phyloP scores from a whole-genome alignment of 148 eudicot species.

The Persicaria tinctoria region DNA sequence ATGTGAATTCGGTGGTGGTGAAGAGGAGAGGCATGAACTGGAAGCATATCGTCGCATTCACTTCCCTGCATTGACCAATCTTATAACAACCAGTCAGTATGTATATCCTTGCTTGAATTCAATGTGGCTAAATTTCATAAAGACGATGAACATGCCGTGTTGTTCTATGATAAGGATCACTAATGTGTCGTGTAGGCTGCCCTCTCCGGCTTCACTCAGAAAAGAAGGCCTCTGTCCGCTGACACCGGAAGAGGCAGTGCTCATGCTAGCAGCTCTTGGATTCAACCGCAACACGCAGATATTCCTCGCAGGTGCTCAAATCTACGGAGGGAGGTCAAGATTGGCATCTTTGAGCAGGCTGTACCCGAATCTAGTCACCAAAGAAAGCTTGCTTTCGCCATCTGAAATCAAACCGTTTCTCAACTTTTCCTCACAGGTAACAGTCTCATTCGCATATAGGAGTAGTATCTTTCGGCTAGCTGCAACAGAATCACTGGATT shows the following conservation, averaged over 20 bases:
- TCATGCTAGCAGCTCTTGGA: conserved; percentile 94
- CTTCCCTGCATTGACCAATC: conserved; percentile 67
- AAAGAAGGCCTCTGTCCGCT: conserved; percentile 89
- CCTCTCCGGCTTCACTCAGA: conserved; percentile 64
- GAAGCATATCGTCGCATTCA: conserved; percentile 83
- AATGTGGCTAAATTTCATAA: neutral
- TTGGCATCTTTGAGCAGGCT: conserved; percentile 67
- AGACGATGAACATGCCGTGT: neutral
- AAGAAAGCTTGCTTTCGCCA: conserved; percentile 75
- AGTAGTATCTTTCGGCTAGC: neutral
- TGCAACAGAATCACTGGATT: neutral
- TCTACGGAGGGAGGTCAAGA: conserved; percentile 84
- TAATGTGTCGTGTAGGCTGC: conserved; percentile 42
- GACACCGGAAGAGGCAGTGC: conserved; percentile 94
- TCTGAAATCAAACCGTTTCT: conserved; percentile 80
- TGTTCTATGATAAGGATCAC: neutral
- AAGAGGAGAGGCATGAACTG: conserved; percentile 72
- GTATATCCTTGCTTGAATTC: conserved; percentile 13
- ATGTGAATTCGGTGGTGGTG: conserved; percentile 97
- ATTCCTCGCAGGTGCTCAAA: conserved; percentile 91
- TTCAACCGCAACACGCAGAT: conserved; percentile 75
- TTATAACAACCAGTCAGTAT: conserved; percentile 53
- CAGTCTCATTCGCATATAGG: neutral
- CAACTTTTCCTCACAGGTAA: conserved; percentile 92
- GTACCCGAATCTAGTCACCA: conserved; percentile 89